Base-by-base conservation (phyloP, 805 yeast genomes). In the Starmerella khaoyaiensis region DNA sequence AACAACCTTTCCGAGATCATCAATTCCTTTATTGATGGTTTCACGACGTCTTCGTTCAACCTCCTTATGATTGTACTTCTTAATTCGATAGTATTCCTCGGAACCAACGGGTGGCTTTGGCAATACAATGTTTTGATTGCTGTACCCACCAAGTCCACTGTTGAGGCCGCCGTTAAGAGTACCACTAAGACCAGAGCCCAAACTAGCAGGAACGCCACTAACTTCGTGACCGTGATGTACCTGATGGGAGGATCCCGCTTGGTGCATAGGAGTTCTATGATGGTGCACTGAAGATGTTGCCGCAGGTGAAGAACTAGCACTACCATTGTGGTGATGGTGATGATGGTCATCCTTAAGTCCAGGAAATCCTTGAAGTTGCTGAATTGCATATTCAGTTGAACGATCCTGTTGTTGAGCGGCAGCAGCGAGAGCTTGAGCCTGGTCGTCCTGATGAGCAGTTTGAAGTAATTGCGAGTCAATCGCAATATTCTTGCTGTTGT, bases 1-100 rank as follows among this genome's bases (percentile, higher is more conserved):
- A 20, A 52, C 53, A 4, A 70, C 75, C 27, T 68, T 74, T 3
- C 77, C 74, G 24, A 52, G 48, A 31, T 55, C 58, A 30, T 50
- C 57, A 31, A 53, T 52, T 18, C 56, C 59, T 24, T 56, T 53
- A 36, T 48, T 64, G 71, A 46, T 59, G 44, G 44, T 50, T 32
- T 52, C 55, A 18, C 55, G 48, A 5, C 58, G 43, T 7, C 56
- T 39, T 39, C 57, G 44, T 50, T 57, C 53, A 33, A 57, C 53
- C 41, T 57, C 49, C 39, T 81, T 72, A 64, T 90, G 98, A 59
- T 83, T 86, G 51, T 81, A 81, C 52, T 79, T 76, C 52, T 95
- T 74, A 55, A 74, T 73, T 43, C 68, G 69, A 54, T 78, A 83
- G 87, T 90, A 80, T 56, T 79, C 93, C 31, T 76, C 82, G 21